phyloP scores from a whole-genome alignment of 306 rosid species.

The Ochetophila trinervis region DNA sequence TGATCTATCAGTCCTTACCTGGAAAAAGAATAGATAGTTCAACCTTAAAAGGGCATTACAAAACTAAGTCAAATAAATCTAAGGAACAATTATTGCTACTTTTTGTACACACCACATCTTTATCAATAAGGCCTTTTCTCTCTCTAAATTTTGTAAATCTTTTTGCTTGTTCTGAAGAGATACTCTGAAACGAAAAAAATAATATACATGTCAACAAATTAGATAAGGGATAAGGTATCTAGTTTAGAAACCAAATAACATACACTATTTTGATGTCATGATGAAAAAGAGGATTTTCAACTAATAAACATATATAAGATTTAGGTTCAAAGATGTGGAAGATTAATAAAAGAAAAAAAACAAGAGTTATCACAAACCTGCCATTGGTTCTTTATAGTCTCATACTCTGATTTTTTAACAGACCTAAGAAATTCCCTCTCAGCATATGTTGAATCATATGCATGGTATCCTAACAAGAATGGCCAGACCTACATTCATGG shows the following conservation, averaged over 20 bases:
- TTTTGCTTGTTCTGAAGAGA: slow-evolving; percentile 77
- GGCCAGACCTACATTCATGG: slow-evolving; percentile 69
- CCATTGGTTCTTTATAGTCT: slow-evolving; percentile 90
- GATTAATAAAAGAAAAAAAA: not conserved
- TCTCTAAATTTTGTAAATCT: slow-evolving; percentile 95
- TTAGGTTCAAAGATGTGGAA: not conserved
- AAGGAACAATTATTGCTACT: slow-evolving; percentile 16
- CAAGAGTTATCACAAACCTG: slow-evolving; percentile 54
- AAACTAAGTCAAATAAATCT: slow-evolving; percentile 14
- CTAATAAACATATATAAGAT: not conserved
- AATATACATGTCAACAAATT: not conserved
- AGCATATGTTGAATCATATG: slow-evolving; percentile 86
- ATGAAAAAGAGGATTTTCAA: not conserved
- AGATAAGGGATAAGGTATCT: not conserved
- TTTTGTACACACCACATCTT: slow-evolving; percentile 85
- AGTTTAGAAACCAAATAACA: slow-evolving; percentile 2
- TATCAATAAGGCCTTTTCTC: slow-evolving; percentile 94
- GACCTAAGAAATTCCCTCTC: slow-evolving; percentile 80
- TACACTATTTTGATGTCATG: not conserved
- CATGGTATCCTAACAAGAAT: slow-evolving; percentile 77
- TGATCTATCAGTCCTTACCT: slow-evolving; percentile 96
- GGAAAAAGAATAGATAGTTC: slow-evolving; percentile 29
- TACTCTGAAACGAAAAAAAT: slow-evolving; percentile 50
- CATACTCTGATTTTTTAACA: slow-evolving; percentile 70
- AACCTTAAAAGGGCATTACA: slow-evolving; percentile 22